These are phyloP conservation scores for Delitschia confertaspora DNA, from an alignment of 495 filamentous ascomycete genomes.

Conservation along the genomic window DNA sequence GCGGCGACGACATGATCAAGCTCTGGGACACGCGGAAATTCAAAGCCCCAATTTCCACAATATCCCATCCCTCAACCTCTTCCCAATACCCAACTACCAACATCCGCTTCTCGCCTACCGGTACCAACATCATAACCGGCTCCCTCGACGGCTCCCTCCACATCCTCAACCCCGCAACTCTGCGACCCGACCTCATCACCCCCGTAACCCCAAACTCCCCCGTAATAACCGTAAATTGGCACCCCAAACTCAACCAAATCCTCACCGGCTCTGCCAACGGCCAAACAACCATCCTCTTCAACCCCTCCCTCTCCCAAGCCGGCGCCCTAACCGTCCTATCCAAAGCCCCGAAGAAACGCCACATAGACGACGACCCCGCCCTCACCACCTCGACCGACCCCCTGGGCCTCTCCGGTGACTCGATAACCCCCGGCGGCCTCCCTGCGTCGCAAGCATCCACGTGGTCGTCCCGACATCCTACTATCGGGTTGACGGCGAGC, in stretches of 20 bases:
- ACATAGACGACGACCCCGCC: slow-evolving; percentile 84
- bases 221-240: slow-evolving; percentile 81
- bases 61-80: slow-evolving; percentile 74
- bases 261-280: slow-evolving; percentile 85
- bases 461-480: slow-evolving; percentile 59
- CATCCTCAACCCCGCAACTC: slow-evolving; percentile 84
- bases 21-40: slow-evolving; percentile 97
- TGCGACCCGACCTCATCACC: slow-evolving; percentile 74
- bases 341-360: slow-evolving; percentile 84
- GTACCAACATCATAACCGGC: slow-evolving; percentile 76
- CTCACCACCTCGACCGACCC: slow-evolving; percentile 69
- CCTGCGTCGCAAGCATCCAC: slow-evolving; percentile 42
- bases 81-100: slow-evolving; percentile 72
- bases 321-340: slow-evolving; percentile 88
- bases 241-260: slow-evolving; percentile 91
- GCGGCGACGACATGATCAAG: slow-evolving; percentile 75
- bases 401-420: slow-evolving; percentile 71
- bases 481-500: slow-evolving; percentile 65
- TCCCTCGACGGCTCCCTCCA: slow-evolving; percentile 80
- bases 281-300: slow-evolving; percentile 84
- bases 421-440: slow-evolving; percentile 56
- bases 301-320: slow-evolving; percentile 65
- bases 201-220: slow-evolving; percentile 75
- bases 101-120: slow-evolving; percentile 80
- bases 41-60: slow-evolving; percentile 71